Evolutionary conservation across 257 asterid species (phyloP), one percentile per base, ranked within the genome.

Genomic region (Petunia secreta): DNA sequence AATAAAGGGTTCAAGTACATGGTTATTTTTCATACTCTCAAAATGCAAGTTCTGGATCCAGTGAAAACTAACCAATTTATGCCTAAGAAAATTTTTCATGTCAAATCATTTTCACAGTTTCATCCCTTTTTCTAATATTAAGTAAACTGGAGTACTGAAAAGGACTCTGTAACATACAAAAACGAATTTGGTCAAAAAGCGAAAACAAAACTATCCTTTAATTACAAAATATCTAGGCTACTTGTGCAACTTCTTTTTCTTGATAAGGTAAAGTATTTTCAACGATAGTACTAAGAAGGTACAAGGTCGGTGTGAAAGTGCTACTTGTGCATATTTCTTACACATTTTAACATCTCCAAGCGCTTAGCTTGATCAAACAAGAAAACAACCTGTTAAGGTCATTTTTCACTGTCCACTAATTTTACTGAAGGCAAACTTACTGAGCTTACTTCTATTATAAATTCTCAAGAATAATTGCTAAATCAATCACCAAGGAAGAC

Each of bases 401-500:
- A 50, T 73, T 44, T 50, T 71, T 50, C 62, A 73, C 36, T 73
- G 62, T 34, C 77, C 44, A 1, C 0, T 6, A 69, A 4, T 2
- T 71, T 71, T 50, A 5, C 11, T 11, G 2, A 50, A 71, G 34
- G 11, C 4, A 71, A 73, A 73, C 62, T 73, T 34, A 34, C 50
- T 2, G 60, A 11, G 25, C 34, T 3, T 10, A n/a, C 25, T 71
- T 71, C 6, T 1, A 11, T 46, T 0, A 50, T 13, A 73, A 50
- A 37, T 73, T 36, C 25, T 25, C 50, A 6, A 50, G 46, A 73
- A 73, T 6, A 71, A 50, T 36, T 73, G 52, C 43, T 50, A 0
- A 73, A 73, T 73, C 34, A 52, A 41, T 36, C 57, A 64, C 60
- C 48, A 84, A 4, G 57, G 58, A 48, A 44, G 75, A 86, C 99